phyloP scores from a whole-genome alignment of 805 yeast genomes.

The Kluyveromyces nonfermentans region DNA sequence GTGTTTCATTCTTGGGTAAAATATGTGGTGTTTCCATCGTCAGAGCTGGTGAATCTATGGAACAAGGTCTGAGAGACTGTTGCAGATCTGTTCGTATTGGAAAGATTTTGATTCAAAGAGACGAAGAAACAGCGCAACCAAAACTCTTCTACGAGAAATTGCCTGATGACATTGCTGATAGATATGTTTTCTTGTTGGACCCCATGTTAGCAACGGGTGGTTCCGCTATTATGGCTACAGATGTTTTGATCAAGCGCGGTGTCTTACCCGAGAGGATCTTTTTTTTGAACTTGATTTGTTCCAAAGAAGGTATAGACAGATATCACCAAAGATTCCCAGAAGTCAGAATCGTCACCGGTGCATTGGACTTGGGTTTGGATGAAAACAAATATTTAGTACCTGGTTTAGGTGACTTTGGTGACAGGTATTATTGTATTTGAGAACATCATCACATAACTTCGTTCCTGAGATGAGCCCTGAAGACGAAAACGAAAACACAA shows the following conservation, averaged over 20 bases:
- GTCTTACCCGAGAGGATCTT: constrained; percentile 80
- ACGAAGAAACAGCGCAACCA: constrained; percentile 94
- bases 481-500: too few species aligned
- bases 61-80: constrained; percentile 94
- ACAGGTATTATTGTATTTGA: constrained; percentile 86
- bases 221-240: constrained; percentile 94
- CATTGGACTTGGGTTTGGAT: constrained; percentile 78
- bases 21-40: constrained; percentile 98
- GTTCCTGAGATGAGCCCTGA: background rate
- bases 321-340: constrained; percentile 75
- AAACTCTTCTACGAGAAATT: constrained; percentile 86
- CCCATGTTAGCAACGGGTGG: constrained; percentile 99
- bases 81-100: constrained; percentile 95
- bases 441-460: background rate
- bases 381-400: constrained; percentile 82
- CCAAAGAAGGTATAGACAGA: constrained; percentile 85
- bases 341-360: constrained; percentile 87
- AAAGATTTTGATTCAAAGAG: constrained; percentile 92
- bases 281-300: constrained; percentile 83
- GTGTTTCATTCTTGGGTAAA: constrained; percentile 78
- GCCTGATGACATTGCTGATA: constrained; percentile 81
- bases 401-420: constrained; percentile 97
- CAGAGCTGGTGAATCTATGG: constrained; percentile 99
- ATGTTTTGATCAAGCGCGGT: constrained; percentile 78
- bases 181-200: constrained; percentile 86